A percentile compares a stretch with the other conserved stretches of the same genome.
Evolutionary conservation across 2,329 filamentous ascomycete genomes (phyloP).

Genomic region (Helminthosporium solani): DNA sequence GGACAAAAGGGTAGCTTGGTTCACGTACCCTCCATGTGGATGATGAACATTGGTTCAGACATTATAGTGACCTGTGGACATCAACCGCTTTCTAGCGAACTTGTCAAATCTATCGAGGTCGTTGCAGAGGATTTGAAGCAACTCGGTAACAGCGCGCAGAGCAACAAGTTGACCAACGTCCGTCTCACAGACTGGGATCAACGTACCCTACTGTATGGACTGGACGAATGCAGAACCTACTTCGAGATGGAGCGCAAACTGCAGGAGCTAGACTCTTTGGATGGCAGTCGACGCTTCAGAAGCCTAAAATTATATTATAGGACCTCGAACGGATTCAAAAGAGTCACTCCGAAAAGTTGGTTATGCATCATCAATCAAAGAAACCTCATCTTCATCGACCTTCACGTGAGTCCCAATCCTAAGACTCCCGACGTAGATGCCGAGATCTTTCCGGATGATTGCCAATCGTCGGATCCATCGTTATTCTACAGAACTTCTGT

Average conservation of each 20-base stretch:
- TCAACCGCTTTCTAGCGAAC: conserved; percentile 17
- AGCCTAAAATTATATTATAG: conserved; percentile 10
- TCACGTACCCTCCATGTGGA: conserved; percentile 34
- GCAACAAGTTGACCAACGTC: conserved; percentile 16
- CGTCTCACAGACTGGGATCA: conserved; percentile 24
- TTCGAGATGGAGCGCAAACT: conserved; percentile 35
- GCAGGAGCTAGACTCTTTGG: conserved; percentile 16
- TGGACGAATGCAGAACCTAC: conserved; percentile 26
- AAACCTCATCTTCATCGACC: conserved; percentile 23
- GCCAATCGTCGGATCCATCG: background rate
- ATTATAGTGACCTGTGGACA: conserved; percentile 33
- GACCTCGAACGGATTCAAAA: conserved; percentile 3
- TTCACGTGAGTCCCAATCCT: conserved; percentile 11
- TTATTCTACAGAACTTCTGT: conserved; percentile 1
- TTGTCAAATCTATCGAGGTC: conserved; percentile 30
- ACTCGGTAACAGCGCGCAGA: background rate
- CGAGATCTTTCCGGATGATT: background rate
- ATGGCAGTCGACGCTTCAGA: background rate
- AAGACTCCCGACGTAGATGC: conserved; percentile 1
- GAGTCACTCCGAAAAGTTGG: conserved; percentile 23
- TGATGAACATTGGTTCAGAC: conserved; percentile 28
- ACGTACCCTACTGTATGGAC: conserved; percentile 22
- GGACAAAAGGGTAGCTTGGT: conserved; percentile 18
- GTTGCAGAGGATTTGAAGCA: conserved; percentile 22
- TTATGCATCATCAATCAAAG: conserved; percentile 14